Conservation (phyloP, 108 stramenopile genomes). For the Parmales sp. region DNA sequence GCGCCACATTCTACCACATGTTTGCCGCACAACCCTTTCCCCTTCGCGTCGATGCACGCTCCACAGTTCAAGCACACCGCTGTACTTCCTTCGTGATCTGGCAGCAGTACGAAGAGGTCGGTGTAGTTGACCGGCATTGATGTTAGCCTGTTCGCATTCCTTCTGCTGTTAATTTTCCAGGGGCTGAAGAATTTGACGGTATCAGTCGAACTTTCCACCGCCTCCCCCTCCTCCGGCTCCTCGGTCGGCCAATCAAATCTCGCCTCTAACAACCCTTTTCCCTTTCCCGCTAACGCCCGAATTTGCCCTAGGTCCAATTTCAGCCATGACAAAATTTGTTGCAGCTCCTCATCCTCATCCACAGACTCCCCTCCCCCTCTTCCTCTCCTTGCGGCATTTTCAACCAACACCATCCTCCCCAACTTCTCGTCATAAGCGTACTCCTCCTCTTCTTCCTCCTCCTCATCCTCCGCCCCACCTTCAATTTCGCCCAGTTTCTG, state of each 20-base stretch:
- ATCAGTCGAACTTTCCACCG: too few relatives aligned
- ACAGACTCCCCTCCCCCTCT: neutral
- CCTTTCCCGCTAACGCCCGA: neutral
- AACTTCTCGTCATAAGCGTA: neutral
- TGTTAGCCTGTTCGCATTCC: too few relatives aligned
- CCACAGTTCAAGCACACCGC: conserved; percentile 76
- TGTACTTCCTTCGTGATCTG: conserved; percentile 58
- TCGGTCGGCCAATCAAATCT: too few relatives aligned
- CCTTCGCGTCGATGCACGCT: conserved; percentile 62
- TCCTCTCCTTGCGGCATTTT: neutral
- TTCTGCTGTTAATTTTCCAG: too few relatives aligned
- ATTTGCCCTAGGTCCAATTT: neutral
- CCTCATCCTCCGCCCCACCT: neutral
- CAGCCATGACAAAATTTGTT: too few relatives aligned
- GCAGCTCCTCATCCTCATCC: too few relatives aligned
- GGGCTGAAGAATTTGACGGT: too few relatives aligned
- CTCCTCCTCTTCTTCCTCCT: neutral
- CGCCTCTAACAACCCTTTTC: too few relatives aligned
- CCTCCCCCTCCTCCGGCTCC: too few relatives aligned
- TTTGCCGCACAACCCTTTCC: conserved; percentile 72
- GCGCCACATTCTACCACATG: conserved; percentile 77
- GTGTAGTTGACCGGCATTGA: conserved; percentile 70
- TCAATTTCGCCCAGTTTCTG: neutral
- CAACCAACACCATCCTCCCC: neutral
- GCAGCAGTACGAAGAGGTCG: conserved; percentile 65